A percentile compares a stretch with the other conserved stretches of the same genome.
These are phyloP conservation scores for Clarkia xantiana DNA, from an alignment of 345 rosid genomes.

Conservation along the genomic window DNA sequence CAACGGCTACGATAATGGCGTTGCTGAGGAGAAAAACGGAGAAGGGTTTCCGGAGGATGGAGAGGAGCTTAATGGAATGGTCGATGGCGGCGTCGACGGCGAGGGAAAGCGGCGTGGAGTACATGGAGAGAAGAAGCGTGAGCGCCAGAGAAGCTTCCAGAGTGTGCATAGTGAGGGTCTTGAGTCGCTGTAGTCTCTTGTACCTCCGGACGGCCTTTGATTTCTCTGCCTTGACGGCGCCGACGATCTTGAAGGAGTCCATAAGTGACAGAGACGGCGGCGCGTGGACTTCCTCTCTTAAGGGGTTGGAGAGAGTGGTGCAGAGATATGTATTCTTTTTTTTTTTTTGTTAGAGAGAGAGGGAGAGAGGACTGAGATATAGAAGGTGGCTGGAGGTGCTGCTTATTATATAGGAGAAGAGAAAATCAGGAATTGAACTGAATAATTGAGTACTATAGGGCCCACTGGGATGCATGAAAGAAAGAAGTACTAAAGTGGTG, in stretches of 20 bases:
- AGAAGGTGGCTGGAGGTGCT: too few species aligned
- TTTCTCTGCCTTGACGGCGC: constrained; percentile 11
- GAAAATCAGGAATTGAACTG: too few species aligned
- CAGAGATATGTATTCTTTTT: too few species aligned
- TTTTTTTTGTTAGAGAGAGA: too few species aligned
- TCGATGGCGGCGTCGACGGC: background rate
- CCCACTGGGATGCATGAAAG: too few species aligned
- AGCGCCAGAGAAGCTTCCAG: constrained; percentile 4
- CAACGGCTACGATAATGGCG: constrained; percentile 6
- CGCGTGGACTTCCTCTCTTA: background rate
- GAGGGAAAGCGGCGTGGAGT: constrained; percentile 4
- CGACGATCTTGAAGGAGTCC: constrained; percentile 6
- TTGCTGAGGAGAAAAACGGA: constrained; percentile 10
- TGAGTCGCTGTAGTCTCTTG: background rate
- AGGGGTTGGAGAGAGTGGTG: too few species aligned
- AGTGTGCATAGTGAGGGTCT: background rate
- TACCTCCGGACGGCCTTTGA: constrained; percentile 5
- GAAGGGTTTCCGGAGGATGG: constrained; percentile 3
- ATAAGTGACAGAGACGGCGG: background rate
- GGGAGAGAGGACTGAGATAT: too few species aligned
- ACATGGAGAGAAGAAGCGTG: constrained; percentile 2
- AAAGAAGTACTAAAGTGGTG: too few species aligned
- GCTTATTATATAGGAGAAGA: too few species aligned
- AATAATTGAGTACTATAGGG: too few species aligned
- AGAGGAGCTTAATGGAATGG: constrained; percentile 4